Percentiles rank a stretch among this genome's conserved stretches.
Evolutionary conservation across 495 filamentous ascomycete genomes (phyloP).

Genomic region (Daldinia vernicosa): DNA sequence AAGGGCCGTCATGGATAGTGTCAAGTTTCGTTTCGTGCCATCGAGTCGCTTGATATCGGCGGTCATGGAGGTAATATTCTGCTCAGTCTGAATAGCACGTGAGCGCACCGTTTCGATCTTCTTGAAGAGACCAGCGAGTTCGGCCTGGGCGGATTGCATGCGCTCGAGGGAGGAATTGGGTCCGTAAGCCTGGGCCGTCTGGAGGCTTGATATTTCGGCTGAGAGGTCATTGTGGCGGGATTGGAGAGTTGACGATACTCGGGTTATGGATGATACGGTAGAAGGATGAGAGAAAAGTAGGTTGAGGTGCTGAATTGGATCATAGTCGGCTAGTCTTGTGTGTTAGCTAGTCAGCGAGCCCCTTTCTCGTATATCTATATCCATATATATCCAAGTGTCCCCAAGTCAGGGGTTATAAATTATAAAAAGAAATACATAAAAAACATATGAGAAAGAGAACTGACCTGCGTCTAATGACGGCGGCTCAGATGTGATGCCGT

Average conservation of each 20-base stretch:
- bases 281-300: slow-evolving; percentile 91
- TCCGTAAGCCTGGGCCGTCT: slow-evolving; percentile 82
- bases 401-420: neutral
- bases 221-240: slow-evolving; percentile 86
- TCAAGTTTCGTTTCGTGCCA: slow-evolving; percentile 94
- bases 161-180: slow-evolving; percentile 88
- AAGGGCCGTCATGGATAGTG: slow-evolving; percentile 95
- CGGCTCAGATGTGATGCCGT: slow-evolving; percentile 51
- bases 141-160: slow-evolving; percentile 88
- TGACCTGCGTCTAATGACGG: slow-evolving; percentile 62
- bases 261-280: slow-evolving; percentile 79
- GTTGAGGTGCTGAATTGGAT: slow-evolving; percentile 93
- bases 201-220: slow-evolving; percentile 76
- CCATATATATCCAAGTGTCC: neutral
- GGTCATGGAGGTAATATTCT: slow-evolving; percentile 97
- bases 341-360: slow-evolving; percentile 42
- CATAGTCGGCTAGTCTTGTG: slow-evolving; percentile 78
- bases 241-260: slow-evolving; percentile 75
- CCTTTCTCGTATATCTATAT: slow-evolving; percentile 15
- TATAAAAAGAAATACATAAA: too few species aligned
- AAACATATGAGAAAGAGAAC: slow-evolving; percentile 6
- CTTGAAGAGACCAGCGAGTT: slow-evolving; percentile 88
- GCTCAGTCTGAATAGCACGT: slow-evolving; percentile 89
- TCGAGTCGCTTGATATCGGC: slow-evolving; percentile 98
- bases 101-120: slow-evolving; percentile 95